phyloP scores from a whole-genome alignment of 345 rosid species.

The Eucalyptus sp. region DNA sequence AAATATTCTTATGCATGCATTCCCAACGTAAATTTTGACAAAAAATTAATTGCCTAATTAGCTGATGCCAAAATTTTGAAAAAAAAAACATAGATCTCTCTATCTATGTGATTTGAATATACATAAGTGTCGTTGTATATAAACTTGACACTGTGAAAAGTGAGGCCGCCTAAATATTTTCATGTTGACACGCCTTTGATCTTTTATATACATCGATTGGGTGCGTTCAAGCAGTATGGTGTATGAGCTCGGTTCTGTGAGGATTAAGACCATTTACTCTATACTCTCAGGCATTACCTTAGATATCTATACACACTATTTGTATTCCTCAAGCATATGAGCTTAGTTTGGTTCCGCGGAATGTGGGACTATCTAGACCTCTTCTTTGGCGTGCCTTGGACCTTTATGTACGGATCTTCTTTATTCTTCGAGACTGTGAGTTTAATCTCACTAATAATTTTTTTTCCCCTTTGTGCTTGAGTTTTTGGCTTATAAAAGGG shows the following conservation, averaged over 20 bases:
- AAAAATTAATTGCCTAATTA: background rate
- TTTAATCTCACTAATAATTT: background rate
- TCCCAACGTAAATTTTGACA: background rate
- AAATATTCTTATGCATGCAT: background rate
- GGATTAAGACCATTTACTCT: accelerated
- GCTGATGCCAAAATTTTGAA: background rate
- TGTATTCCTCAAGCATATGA: background rate
- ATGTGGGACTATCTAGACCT: background rate
- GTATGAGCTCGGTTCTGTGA: accelerated
- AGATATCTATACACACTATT: accelerated
- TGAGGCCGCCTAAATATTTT: background rate
- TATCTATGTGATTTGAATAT: background rate
- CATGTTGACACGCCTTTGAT: background rate
- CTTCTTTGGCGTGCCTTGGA: background rate
- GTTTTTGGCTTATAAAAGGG: background rate
- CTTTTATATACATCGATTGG: background rate
- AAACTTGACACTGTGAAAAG: accelerated
- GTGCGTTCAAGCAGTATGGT: accelerated
- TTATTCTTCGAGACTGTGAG: background rate
- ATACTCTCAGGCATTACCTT: accelerated
- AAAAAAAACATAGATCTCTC: background rate
- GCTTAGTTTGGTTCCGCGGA: background rate
- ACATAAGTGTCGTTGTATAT: background rate
- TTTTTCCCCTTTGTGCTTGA: background rate
- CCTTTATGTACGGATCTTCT: background rate